Evolutionary conservation across 1,284 basidiomycete genomes (phyloP).

Genomic region (Trichosporon ovoides): DNA sequence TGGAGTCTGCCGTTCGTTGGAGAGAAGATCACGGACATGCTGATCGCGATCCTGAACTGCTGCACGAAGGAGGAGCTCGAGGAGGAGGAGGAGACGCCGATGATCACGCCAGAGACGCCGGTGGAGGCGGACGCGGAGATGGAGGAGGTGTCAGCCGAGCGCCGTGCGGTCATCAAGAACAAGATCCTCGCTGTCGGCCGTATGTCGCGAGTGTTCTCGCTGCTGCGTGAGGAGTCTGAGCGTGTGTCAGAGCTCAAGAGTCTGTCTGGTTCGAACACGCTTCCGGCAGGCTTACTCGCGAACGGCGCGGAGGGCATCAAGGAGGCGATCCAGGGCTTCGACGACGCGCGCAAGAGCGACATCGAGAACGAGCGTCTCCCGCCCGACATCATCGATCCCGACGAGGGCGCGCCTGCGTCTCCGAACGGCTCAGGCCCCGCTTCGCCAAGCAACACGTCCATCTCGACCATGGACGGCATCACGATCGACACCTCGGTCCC

Average conservation of each 20-base stretch:
- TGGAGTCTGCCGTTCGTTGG: constrained; percentile 99
- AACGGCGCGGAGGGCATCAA: constrained; percentile 92
- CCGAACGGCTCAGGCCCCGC: constrained; percentile 21
- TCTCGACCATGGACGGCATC: constrained; percentile 10
- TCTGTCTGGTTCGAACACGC: constrained; percentile 67
- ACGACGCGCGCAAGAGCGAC: constrained; percentile 97
- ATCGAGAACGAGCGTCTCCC: constrained; percentile 98
- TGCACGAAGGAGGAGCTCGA: constrained; percentile 93
- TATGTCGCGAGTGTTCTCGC: constrained; percentile 94
- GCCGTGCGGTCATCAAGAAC: constrained; percentile 84
- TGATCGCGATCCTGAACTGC: constrained; percentile 87
- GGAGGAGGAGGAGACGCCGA: constrained; percentile 60
- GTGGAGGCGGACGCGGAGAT: constrained; percentile 30
- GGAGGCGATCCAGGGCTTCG: constrained; percentile 87
- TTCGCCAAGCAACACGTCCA: constrained; percentile 7
- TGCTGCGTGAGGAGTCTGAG: constrained; percentile 98
- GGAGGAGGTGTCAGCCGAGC: constrained; percentile 61
- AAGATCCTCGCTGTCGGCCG: constrained; percentile 98
- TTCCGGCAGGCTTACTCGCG: constrained; percentile 83
- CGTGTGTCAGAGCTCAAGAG: constrained; percentile 95
- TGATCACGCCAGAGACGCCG: constrained; percentile 42
- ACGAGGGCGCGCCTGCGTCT: constrained; percentile 53
- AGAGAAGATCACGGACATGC: constrained; percentile 96
- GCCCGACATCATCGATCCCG: constrained; percentile 80
- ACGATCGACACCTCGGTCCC: constrained; percentile 29